Evolutionary conservation across 257 asterid genomes (phyloP).

Genomic region (Perilla frutescens): DNA sequence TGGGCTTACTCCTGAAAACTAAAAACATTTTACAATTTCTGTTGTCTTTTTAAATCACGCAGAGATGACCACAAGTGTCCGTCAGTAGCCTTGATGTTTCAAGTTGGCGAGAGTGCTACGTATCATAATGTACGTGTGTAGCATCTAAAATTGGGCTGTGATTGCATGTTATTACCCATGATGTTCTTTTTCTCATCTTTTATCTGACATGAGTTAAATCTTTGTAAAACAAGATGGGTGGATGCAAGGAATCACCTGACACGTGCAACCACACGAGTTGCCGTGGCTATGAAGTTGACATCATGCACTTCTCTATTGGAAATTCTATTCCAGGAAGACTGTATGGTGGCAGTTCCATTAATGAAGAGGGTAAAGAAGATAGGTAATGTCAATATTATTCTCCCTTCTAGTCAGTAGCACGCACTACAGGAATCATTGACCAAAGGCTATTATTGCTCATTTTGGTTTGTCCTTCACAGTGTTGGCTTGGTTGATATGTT

Average conservation of each 20-base stretch:
- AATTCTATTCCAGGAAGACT: slow-evolving; percentile 89
- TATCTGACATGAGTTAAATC: slow-evolving; percentile 33
- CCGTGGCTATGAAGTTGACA: slow-evolving; percentile 84
- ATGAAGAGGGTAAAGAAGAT: slow-evolving; percentile 54
- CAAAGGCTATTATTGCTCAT: not conserved
- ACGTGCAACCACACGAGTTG: slow-evolving; percentile 72
- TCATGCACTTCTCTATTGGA: slow-evolving; percentile 89
- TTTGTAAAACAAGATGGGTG: slow-evolving; percentile 75
- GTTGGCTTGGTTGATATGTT: slow-evolving; percentile 72
- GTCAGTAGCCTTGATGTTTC: slow-evolving; percentile 87
- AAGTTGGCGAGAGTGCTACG: slow-evolving; percentile 81
- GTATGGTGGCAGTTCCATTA: slow-evolving; percentile 62
- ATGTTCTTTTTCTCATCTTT: slow-evolving; percentile 23
- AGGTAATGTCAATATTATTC: slow-evolving; percentile 44
- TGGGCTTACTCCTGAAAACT: not conserved
- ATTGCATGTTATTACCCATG: slow-evolving; percentile 3
- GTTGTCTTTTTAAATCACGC: slow-evolving; percentile 43
- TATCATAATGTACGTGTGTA: slow-evolving; percentile 66
- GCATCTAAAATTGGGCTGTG: not conserved
- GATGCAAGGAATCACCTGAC: slow-evolving; percentile 72
- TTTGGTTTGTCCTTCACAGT: slow-evolving; percentile 47
- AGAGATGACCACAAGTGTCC: slow-evolving; percentile 74
- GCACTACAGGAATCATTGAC: not conserved
- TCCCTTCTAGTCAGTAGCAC: slow-evolving; percentile 7
- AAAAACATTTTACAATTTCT: slow-evolving; percentile 8